These are phyloP conservation scores for Tetrahymena thermophila DNA, from an alignment of 73 alveolate species.

Conservation along the genomic window DNA sequence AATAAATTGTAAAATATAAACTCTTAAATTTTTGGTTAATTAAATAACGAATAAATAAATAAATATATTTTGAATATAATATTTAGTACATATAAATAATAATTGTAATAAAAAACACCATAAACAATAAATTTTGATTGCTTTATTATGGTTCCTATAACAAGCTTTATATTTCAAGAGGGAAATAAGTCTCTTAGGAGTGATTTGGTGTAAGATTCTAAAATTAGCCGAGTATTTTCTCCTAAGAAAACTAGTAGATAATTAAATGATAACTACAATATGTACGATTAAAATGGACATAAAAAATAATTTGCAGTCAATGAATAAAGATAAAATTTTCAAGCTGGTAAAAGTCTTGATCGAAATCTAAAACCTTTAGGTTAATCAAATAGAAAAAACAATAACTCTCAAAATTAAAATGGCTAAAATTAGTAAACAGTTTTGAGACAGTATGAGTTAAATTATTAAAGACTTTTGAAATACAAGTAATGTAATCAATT, in stretches of 20 bases:
- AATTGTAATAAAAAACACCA: too few relatives aligned
- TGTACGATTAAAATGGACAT: background rate
- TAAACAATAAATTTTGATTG: too few relatives aligned
- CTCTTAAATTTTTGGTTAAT: background rate
- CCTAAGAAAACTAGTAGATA: background rate
- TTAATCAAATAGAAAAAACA: background rate
- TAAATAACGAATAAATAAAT: background rate
- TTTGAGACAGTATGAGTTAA: background rate
- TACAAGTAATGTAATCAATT: background rate
- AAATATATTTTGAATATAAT: background rate
- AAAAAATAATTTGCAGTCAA: background rate
- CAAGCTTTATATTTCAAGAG: background rate
- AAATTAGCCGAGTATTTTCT: background rate
- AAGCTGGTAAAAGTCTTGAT: background rate
- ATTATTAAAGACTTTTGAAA: background rate
- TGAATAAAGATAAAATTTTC: background rate
- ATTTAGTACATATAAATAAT: background rate
- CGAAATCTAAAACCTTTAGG: background rate
- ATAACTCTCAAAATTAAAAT: background rate
- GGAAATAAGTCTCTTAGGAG: background rate
- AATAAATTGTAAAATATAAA: too few relatives aligned
- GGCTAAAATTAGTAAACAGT: background rate
- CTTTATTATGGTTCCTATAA: background rate
- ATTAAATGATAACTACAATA: background rate
- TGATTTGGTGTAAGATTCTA: background rate